These are phyloP conservation scores for Astrocystis sublimbata DNA, from an alignment of 495 filamentous ascomycete genomes.

Conservation along the genomic window DNA sequence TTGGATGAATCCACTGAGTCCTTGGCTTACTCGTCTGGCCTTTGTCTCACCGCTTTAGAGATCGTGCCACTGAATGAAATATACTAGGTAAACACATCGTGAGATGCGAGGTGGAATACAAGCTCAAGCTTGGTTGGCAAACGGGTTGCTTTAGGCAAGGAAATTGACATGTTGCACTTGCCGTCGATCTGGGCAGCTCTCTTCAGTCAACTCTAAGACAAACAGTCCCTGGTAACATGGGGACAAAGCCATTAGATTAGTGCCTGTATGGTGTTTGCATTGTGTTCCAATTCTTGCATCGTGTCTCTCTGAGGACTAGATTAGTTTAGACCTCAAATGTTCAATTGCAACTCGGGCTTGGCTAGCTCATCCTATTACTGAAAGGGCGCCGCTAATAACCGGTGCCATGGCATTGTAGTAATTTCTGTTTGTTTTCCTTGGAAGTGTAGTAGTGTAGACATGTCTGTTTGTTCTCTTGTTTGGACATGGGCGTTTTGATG, in stretches of 20 bases:
- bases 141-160: background rate
- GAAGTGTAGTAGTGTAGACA: background rate
- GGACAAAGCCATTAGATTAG: background rate
- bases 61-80: slow-evolving; percentile 1
- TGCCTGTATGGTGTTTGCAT: background rate
- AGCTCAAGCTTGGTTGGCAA: background rate
- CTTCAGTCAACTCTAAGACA: background rate
- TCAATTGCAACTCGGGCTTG: background rate
- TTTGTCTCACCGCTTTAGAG: slow-evolving; percentile 7
- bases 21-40: background rate
- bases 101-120: background rate
- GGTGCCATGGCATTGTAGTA: background rate
- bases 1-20: background rate
- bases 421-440: background rate
- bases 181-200: background rate
- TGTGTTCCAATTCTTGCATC: background rate
- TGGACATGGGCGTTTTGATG: too few species aligned
- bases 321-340: background rate
- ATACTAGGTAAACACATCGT: background rate
- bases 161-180: background rate
- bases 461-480: too few species aligned
- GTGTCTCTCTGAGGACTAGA: background rate
- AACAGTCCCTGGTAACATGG: too few species aligned
- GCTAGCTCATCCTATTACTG: background rate
- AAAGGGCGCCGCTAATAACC: background rate